Evolutionary conservation across 495 filamentous ascomycete species (phyloP).

Genomic region (Entonaema liquescens): DNA sequence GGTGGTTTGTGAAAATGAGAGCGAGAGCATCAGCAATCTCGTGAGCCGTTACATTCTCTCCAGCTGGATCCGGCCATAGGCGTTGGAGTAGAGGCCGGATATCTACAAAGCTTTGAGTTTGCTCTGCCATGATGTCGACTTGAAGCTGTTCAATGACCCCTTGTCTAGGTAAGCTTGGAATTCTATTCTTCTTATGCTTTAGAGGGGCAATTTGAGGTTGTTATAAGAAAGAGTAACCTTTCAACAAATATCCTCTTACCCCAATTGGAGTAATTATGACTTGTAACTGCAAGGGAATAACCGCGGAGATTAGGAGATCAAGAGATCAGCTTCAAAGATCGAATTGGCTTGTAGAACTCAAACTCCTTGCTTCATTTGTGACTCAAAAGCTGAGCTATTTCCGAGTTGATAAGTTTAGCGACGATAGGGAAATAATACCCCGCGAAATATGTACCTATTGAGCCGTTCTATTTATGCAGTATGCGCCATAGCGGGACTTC

Average conservation of each 20-base stretch:
- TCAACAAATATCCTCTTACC: background rate
- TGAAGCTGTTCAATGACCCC: background rate
- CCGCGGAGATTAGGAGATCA: background rate
- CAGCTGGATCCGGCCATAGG: constrained; percentile 75
- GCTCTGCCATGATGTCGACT: constrained; percentile 29
- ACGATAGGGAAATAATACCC: background rate
- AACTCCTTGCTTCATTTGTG: background rate
- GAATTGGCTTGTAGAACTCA: background rate
- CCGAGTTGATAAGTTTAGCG: background rate
- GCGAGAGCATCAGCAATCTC: constrained; percentile 90
- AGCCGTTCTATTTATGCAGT: constrained; percentile 2
- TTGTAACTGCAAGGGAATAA: background rate
- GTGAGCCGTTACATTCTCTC: constrained; percentile 74
- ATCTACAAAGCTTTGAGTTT: constrained; percentile 57
- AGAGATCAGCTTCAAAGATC: background rate
- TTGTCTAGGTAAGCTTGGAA: constrained; percentile 1
- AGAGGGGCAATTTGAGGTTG: background rate
- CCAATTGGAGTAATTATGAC: background rate
- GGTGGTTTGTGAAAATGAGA: constrained; percentile 83
- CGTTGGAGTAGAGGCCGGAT: constrained; percentile 83
- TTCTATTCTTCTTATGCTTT: background rate
- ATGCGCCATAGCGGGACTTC: constrained; percentile 11
- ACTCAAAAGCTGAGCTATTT: constrained; percentile 4
- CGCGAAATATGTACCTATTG: constrained; percentile 9
- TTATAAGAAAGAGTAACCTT: background rate